Percentiles rank a stretch among this genome's conserved stretches.
Conservation (phyloP, 2,329 filamentous ascomycete genomes). For the Tolypocladium amazonense region DNA sequence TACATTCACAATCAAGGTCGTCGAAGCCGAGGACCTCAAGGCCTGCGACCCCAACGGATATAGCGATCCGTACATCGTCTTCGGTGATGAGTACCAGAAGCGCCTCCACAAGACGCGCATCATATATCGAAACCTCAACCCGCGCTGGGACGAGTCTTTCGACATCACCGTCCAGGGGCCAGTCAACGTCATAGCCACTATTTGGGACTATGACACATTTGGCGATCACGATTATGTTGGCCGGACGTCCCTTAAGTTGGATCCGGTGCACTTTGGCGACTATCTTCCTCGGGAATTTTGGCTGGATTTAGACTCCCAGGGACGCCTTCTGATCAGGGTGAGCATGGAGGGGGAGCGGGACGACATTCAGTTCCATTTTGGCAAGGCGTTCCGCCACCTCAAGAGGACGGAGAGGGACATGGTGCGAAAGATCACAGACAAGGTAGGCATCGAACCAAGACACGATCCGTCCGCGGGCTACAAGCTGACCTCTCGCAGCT, state of each 20-base stretch:
- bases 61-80: constrained; percentile 93
- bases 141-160: constrained; percentile 93
- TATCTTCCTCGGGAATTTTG: constrained; percentile 95
- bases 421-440: constrained; percentile 96
- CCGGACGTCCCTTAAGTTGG: constrained; percentile 93
- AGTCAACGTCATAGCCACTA: constrained; percentile 88
- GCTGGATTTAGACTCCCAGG: constrained; percentile 94
- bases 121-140: constrained; percentile 81
- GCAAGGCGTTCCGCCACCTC: constrained; percentile 88
- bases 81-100: constrained; percentile 96
- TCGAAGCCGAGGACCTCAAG: constrained; percentile 94
- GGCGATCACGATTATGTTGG: constrained; percentile 97
- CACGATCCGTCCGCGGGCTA: neutral
- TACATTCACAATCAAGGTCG: constrained; percentile 97
- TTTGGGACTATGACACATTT: constrained; percentile 97
- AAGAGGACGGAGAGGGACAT: constrained; percentile 96
- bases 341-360: constrained; percentile 98
- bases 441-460: constrained; percentile 43
- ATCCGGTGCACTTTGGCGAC: constrained; percentile 93
- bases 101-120: constrained; percentile 89
- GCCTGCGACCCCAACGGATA: constrained; percentile 92
- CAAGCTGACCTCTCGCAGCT: constrained; percentile 41
- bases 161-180: constrained; percentile 90
- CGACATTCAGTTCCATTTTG: constrained; percentile 97
- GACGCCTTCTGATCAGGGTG: constrained; percentile 75